phyloP scores from a whole-genome alignment of 331 rosid genomes.

The Quercus phellos region DNA sequence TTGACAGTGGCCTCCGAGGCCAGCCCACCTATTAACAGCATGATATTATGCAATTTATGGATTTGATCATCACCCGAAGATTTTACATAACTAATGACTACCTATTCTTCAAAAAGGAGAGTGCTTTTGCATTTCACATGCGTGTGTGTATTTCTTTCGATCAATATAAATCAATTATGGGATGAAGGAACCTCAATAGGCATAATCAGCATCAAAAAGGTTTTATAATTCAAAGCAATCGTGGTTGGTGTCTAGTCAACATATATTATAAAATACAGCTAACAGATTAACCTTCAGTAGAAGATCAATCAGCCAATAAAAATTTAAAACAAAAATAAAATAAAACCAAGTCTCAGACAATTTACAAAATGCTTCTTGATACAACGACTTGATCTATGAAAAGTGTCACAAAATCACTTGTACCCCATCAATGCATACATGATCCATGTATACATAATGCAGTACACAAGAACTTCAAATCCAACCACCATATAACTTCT shows the following conservation, averaged over 20 bases:
- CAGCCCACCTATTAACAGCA: slow-evolving; percentile 67
- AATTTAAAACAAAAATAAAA: not conserved
- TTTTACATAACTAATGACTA: not conserved
- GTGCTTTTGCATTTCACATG: not conserved
- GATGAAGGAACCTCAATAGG: not conserved
- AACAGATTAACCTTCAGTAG: not conserved
- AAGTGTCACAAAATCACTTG: not conserved
- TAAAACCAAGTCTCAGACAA: not conserved
- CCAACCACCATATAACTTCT: not conserved
- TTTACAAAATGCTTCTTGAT: not conserved
- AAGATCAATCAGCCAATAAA: not conserved
- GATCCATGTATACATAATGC: not conserved
- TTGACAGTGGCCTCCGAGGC: slow-evolving; percentile 85
- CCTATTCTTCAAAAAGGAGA: not conserved
- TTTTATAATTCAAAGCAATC: not conserved
- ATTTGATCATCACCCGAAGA: not conserved
- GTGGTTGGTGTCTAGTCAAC: not conserved
- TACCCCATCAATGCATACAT: not conserved
- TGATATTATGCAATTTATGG: slow-evolving; percentile 9
- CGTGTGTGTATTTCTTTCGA: not conserved
- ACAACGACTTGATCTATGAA: not conserved
- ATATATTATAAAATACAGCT: not conserved
- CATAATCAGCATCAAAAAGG: not conserved
- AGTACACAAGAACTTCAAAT: not conserved
- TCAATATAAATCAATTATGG: not conserved